Evolutionary conservation across 2,329 filamentous ascomycete species (phyloP), one percentile per base, ranked within the genome.

Genomic region (Colletotrichum musae): DNA sequence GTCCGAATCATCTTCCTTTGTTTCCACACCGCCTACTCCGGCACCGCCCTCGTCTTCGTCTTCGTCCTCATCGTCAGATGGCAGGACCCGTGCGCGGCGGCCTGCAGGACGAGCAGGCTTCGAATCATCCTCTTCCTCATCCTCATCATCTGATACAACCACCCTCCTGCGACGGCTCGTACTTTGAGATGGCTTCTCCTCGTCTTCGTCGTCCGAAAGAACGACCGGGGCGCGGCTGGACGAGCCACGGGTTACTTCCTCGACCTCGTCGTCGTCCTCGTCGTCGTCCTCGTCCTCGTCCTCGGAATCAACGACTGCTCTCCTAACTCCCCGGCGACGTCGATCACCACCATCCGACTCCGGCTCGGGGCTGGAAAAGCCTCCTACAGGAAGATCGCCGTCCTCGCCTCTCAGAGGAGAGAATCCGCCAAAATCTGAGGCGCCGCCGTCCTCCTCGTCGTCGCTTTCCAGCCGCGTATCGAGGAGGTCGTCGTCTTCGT

Each of bases 281-380:
- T 68, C 50, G 2, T 57, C 63, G 3, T 54, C 6, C 43, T 60
- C 2, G 71, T 68, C 50, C 2, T 57, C 63, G 3, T 54, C 51
- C 7, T 50, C 39, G 2, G 58, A 62, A 4, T 72, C 65, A 0
- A 80, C 73, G 2, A 77, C 72, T 77, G 75, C 51, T 16, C 18
- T 50, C 79, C 80, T 5, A 9, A 76, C 63, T 15, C 58, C 26
- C 51, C 15, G 24, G 9, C 18, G 43, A 24, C 50, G n/a, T n/a
- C 32, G 24, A 3, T 51, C 68, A 1, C 58, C 16, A 32, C 24
- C 63, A 2, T 58, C 63, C 18, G 51, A 58, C 9, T 73, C 77
- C 45, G 71, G 70, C 24, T 80, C 77, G 0, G 77, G 78, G 6
- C 76, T 79, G 1, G 78, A 80, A 26, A 80, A 79, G 2, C 74